Percentiles rank a stretch among this genome's conserved stretches.
Conservation (phyloP, 495 filamentous ascomycete species). For the Penicillium egyptiacum region DNA sequence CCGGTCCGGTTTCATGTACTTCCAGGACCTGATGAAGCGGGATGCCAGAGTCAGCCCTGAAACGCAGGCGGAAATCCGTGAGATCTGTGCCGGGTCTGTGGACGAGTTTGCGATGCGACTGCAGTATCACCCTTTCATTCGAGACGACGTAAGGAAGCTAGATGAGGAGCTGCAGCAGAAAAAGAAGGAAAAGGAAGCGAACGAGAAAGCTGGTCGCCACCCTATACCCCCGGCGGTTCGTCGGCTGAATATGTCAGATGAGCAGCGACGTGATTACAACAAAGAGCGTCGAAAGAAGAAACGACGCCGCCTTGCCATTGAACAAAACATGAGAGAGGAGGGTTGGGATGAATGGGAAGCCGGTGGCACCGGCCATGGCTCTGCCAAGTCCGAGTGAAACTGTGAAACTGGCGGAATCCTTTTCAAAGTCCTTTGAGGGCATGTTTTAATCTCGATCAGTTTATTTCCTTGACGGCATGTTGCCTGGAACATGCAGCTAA, state of each 20-base stretch:
- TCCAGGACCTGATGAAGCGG: constrained; percentile 37
- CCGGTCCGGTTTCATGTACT: constrained; percentile 43
- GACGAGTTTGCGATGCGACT: constrained; percentile 35
- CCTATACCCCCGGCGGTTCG: constrained; percentile 10
- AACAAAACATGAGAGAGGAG: constrained; percentile 20
- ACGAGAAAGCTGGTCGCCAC: constrained; percentile 2
- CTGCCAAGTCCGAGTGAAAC: constrained; percentile 3
- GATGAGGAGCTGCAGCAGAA: constrained; percentile 15
- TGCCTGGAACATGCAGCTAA: not conserved
- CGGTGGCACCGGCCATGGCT: constrained; percentile 2
- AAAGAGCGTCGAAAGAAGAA: constrained; percentile 27
- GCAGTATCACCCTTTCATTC: constrained; percentile 31
- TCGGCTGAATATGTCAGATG: constrained; percentile 8
- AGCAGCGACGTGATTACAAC: constrained; percentile 17
- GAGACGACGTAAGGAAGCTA: constrained; percentile 15
- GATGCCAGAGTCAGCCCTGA: constrained; percentile 24
- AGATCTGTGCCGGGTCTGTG: constrained; percentile 28
- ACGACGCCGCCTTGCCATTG: constrained; percentile 24
- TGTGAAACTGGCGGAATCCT: not conserved
- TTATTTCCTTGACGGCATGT: not conserved
- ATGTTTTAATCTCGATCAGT: not conserved
- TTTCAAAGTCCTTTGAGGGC: not conserved
- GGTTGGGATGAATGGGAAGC: constrained; percentile 29
- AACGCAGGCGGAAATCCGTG: constrained; percentile 29
- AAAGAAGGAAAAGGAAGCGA: constrained; percentile 7